Base-by-base conservation (phyloP, 345 rosid species). In the Camelina neglecta region DNA sequence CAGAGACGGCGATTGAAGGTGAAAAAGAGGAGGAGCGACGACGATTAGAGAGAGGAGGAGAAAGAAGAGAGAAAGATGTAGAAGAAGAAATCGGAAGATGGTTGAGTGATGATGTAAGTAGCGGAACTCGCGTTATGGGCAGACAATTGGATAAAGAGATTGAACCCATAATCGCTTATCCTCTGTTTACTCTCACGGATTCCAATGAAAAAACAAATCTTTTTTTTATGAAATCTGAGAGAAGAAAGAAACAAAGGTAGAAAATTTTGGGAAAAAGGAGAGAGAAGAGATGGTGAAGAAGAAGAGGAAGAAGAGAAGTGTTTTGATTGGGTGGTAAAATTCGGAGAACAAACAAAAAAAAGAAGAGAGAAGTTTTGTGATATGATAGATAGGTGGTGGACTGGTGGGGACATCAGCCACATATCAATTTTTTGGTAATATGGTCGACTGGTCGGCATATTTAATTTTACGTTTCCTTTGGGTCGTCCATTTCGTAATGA, bases 141-240 rank as follows among this genome's bases (percentile, higher is more conserved):
- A 69, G 13, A 69, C 75, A 79, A 74, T 63, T 74, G 33, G 75
- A 79, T 10, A 79, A 31, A 55, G 72, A 69, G 50, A 79, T 69
- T 6, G 82, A 79, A 73, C 82, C 75, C 82, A 79, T 79, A 65
- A 57, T 60, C 29, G 74, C 53, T 78, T 78, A 72, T 78, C 73
- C 77, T 72, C 81, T 73, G 59, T 2, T 0, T 26, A 26, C 29
- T 26, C 35, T n/a, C 77, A 67, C 69, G 36, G 15, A 35, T 73
- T 44, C 66, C 78, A 41, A 78, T 12, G 13, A 53, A 33, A 78
- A 51, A 78, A 6, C 44, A 16, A 45, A 5, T 69, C 11, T 60
- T 39, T 58, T 24, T 16, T 33, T 11, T 15, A 29, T 66, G 65
- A 61, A 67, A 72, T 59, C 36, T 41, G 35, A 4, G 23, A 60